Evolutionary conservation across 2,329 filamentous ascomycete genomes (phyloP).

Genomic region (Fusarium veterinarium): DNA sequence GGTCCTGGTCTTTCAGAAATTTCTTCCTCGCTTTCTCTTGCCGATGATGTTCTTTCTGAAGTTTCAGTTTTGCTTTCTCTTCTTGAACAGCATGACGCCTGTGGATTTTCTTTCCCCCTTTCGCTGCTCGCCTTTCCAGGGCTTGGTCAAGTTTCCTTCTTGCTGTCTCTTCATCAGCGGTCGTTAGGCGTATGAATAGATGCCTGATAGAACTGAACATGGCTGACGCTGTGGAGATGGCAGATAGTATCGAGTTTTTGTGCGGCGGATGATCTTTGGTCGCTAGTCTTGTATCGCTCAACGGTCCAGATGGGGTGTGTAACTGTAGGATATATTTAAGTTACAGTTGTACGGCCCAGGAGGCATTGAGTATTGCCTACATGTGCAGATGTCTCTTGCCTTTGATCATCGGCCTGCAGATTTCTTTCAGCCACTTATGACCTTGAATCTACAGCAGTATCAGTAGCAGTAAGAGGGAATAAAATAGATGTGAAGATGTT

Average conservation of each 20-base stretch:
- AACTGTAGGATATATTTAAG: accelerated
- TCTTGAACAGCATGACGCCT: accelerated
- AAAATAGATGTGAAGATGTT: accelerated
- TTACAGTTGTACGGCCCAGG: accelerated
- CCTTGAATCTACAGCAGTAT: accelerated
- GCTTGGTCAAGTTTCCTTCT: not conserved
- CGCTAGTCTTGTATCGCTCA: accelerated
- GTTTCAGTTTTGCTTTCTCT: not conserved
- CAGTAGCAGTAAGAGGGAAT: accelerated
- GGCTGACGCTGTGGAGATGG: not conserved
- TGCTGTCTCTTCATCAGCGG: not conserved
- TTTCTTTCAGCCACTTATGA: accelerated
- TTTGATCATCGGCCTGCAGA: accelerated
- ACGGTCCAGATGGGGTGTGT: accelerated
- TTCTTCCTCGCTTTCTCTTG: accelerated
- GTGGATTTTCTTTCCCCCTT: not conserved
- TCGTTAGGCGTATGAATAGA: not conserved
- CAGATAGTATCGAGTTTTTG: not conserved
- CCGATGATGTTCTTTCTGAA: not conserved
- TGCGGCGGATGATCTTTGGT: not conserved
- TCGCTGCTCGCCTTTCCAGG: not conserved
- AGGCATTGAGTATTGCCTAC: not conserved
- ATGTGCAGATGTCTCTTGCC: no score
- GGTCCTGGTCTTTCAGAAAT: no score
- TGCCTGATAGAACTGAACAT: not conserved